Evolutionary conservation across 768 basidiomycete species (phyloP).

Genomic region (Collybia sp.): DNA sequence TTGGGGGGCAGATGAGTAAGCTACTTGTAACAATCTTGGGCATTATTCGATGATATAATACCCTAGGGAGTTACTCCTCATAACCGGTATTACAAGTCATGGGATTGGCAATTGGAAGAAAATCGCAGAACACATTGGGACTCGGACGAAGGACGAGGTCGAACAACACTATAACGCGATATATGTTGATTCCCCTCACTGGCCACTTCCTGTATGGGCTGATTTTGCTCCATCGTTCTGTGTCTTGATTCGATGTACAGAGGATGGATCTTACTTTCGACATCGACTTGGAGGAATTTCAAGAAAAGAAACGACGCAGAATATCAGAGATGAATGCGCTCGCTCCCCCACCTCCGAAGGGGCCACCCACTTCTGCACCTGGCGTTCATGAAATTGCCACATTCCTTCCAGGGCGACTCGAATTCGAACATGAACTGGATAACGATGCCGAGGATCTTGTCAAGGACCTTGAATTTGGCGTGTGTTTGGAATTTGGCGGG

Average conservation of each 20-base stretch:
- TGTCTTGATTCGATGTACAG: slow-evolving; percentile 19
- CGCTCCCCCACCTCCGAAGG: slow-evolving; percentile 55
- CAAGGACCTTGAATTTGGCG: slow-evolving; percentile 93
- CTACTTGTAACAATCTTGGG: slow-evolving; percentile 5
- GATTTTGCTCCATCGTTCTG: slow-evolving; percentile 5
- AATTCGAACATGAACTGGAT: slow-evolving; percentile 96
- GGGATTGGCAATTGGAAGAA: slow-evolving; percentile 97
- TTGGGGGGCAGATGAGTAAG: slow-evolving; percentile 98
- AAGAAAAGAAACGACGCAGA: slow-evolving; percentile 81
- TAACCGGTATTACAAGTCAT: slow-evolving; percentile 83
- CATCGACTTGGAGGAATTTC: slow-evolving; percentile 78
- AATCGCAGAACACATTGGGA: slow-evolving; percentile 92
- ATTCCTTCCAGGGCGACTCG: slow-evolving; percentile 94
- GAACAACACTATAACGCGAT: slow-evolving; percentile 82
- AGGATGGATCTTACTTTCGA: slow-evolving; percentile 60
- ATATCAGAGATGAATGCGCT: slow-evolving; percentile 75
- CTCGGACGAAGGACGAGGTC: slow-evolving; percentile 89
- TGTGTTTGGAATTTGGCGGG: slow-evolving; percentile 83
- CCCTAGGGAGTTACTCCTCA: slow-evolving; percentile 76
- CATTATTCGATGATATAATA: neutral
- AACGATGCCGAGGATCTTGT: slow-evolving; percentile 95
- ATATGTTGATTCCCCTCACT: slow-evolving; percentile 74
- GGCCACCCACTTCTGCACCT: slow-evolving; percentile 83
- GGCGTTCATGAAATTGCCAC: slow-evolving; percentile 89
- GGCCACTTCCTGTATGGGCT: slow-evolving; percentile 73